phyloP scores from a whole-genome alignment of 305 asterid genomes.

The Fraxinus velutina region DNA sequence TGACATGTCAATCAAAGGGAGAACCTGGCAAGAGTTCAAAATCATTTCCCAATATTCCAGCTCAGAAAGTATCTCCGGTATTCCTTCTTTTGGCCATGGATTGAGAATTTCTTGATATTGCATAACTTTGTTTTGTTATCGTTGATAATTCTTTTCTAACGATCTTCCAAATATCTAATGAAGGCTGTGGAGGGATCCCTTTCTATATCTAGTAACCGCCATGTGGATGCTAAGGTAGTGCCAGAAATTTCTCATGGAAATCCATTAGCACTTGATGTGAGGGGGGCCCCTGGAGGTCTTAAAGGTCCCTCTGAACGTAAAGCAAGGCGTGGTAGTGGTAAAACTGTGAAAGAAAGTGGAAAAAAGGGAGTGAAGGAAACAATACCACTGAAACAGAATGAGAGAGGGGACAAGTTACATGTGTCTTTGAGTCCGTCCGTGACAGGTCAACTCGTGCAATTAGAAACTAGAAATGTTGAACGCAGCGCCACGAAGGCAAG shows the following conservation, averaged over 20 bases:
- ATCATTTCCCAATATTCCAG: slow-evolving; percentile 44
- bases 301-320: slow-evolving; percentile 60
- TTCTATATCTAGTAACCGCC: slow-evolving; percentile 44
- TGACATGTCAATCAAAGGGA: slow-evolving; percentile 46
- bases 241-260: slow-evolving; percentile 49
- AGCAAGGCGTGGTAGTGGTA: slow-evolving; percentile 65
- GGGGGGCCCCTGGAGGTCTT: slow-evolving; percentile 40
- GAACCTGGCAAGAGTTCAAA: slow-evolving; percentile 36
- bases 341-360: slow-evolving; percentile 60
- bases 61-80: slow-evolving; percentile 54
- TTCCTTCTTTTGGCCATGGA: slow-evolving; percentile 23
- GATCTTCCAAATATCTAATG: slow-evolving; percentile 25
- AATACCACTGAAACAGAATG: slow-evolving; percentile 46
- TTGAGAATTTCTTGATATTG: slow-evolving; percentile 2
- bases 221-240: slow-evolving; percentile 32
- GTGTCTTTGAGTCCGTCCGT: slow-evolving; percentile 45
- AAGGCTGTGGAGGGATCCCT: slow-evolving; percentile 55
- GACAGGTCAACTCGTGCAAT: slow-evolving; percentile 49
- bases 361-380: slow-evolving; percentile 61
- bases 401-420: slow-evolving; percentile 45
- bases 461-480: slow-evolving; percentile 39
- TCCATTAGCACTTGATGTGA: slow-evolving; percentile 37
- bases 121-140: slow-evolving; percentile 4
- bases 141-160: slow-evolving; percentile 1
- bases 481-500: slow-evolving; percentile 42